Evolutionary conservation across 371 early-diverging fungal species (phyloP).

Genomic region (Saksenaea oblongispora): DNA sequence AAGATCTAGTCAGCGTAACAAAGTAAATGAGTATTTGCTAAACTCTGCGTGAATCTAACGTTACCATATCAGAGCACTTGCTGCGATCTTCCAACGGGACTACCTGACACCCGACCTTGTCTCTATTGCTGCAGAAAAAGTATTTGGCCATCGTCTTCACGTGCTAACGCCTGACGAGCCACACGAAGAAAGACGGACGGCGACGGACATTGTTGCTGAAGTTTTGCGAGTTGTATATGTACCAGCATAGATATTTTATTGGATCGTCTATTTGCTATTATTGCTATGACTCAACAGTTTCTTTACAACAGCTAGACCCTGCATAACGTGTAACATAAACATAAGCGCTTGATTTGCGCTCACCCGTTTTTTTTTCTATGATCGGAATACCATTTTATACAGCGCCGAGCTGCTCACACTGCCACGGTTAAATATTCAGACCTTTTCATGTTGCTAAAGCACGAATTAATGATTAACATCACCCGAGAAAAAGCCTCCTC

Average conservation of each 20-base stretch:
- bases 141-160: conserved; percentile 23
- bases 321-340: not conserved
- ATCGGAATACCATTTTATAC: too few species aligned
- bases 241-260: conserved; percentile 6
- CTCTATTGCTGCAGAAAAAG: conserved; percentile 55
- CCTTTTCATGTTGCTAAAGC: too few species aligned
- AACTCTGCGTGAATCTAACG: not conserved
- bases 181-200: conserved; percentile 2
- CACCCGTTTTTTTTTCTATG: too few species aligned
- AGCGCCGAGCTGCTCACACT: too few species aligned
- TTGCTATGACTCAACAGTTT: too few species aligned
- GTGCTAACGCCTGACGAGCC: not conserved
- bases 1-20: conserved; percentile 56
- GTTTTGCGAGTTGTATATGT: conserved; percentile 18
- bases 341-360: too few species aligned
- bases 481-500: too few species aligned
- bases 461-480: too few species aligned
- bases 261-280: not conserved
- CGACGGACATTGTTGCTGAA: conserved; percentile 14
- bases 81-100: conserved; percentile 55
- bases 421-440: too few species aligned
- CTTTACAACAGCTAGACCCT: not conserved
- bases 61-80: conserved; percentile 38
- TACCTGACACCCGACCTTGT: conserved; percentile 64
- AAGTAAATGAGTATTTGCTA: conserved; percentile 37